phyloP scores from a whole-genome alignment of 768 basidiomycete genomes.

The Mycena indigotica region DNA sequence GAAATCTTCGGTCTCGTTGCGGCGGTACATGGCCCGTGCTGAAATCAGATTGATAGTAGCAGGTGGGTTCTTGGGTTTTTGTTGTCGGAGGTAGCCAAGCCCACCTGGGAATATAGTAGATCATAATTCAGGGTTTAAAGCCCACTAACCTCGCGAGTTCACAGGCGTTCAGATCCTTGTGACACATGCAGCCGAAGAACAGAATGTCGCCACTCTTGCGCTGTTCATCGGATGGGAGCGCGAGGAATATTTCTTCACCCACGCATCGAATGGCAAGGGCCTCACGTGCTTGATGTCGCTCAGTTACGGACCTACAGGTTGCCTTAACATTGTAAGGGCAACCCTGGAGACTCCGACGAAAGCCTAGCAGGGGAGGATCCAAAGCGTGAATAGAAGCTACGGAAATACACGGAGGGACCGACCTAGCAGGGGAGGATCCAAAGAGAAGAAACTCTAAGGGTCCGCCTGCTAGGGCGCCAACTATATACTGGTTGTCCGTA shows the following conservation, averaged over 20 bases:
- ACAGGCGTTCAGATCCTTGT: slow-evolving; percentile 35
- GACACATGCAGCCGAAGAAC: slow-evolving; percentile 32
- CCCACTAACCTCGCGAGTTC: slow-evolving; percentile 7
- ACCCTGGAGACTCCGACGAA: too few relatives aligned
- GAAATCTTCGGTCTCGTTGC: slow-evolving; percentile 1
- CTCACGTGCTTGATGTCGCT: neutral
- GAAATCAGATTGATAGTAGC: neutral
- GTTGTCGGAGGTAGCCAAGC: neutral
- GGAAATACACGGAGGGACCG: too few relatives aligned
- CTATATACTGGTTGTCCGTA: too few relatives aligned
- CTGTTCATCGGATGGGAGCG: neutral
- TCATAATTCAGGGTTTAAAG: neutral
- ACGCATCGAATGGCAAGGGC: neutral
- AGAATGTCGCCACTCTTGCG: slow-evolving; percentile 16
- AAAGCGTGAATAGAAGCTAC: too few relatives aligned
- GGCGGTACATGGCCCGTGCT: neutral
- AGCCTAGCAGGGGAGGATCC: too few relatives aligned
- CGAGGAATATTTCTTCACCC: slow-evolving; percentile 3
- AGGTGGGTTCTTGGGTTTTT: neutral
- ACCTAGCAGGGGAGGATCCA: too few relatives aligned
- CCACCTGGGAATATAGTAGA: neutral
- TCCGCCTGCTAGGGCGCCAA: too few relatives aligned
- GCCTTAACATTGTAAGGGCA: neutral
- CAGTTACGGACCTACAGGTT: neutral
- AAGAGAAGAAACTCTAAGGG: too few relatives aligned